Base-by-base conservation (phyloP, 1,284 basidiomycete genomes). In the Gymnopus androsaceus region DNA sequence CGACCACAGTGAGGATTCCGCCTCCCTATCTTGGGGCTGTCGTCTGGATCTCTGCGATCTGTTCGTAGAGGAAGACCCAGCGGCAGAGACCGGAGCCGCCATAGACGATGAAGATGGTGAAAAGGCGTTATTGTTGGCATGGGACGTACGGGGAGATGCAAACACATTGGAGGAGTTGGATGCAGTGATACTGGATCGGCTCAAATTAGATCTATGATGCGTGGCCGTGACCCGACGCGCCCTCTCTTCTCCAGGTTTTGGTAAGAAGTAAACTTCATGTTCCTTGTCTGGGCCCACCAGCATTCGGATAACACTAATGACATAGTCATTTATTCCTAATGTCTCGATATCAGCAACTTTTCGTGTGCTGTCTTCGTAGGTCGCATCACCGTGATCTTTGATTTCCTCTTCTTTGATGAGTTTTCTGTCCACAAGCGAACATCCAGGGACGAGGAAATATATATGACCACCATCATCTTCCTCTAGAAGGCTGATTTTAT, bases 381-480 rank as follows among this genome's bases (percentile, higher is more conserved):
- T 78, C 8, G 81, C 82, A 59, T 76, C 72, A 4, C 84, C 85
- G 54, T 81, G 77, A 60, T 87, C 84, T 55, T 73, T 63, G 47
- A 87, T 85, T 19, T 82, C 75, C 59, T 85, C 79, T 42, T 84
- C 77, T 30, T 76, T 64, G 69, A 87, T 85, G 36, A 87, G 65
- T 59, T 82, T 77, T 27, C 62, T 61, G 60, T 87, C 75, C 28
- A 75, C 76, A 41, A 88, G 74, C 15, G 84, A 81, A 60, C 85
- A 88, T 2, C 84, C 84, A 0, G 85, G 85, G 8, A 87, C 83
- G 23, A 85, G 74, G 68, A 88, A 88, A 60, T 62, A 77, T 14
- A 84, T 67, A 9, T 79, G 77, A 27, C 74, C 75, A 2, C 78
- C 78, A 56, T 83, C 80, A 49, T 79, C 77, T 21, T 78, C 76